Evolutionary conservation across 2,329 filamentous ascomycete species (phyloP), one percentile per base, ranked within the genome.

Genomic region (Exophiala spinifera): DNA sequence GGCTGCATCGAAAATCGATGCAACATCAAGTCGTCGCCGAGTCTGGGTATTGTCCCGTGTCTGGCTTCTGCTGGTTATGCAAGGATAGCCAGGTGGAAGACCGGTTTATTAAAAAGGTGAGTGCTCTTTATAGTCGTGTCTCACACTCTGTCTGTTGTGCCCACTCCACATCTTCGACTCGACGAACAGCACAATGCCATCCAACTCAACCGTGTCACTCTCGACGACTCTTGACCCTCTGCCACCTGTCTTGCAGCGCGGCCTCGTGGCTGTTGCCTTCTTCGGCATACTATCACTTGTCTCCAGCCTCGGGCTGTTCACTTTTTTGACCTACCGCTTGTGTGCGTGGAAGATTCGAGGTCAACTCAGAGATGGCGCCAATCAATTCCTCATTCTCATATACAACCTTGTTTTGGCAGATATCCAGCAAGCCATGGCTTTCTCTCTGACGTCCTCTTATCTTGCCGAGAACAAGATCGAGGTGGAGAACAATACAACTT

Each of bases 331-430:
- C 8, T 75, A 77, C 57, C 74, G 77, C 20, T 65, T 80, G n/a
- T 62, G 80, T 28, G 74, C 75, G 56, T 80, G 77, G 77, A 69
- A 73, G 44, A 70, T 68, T 50, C 73, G 73, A 55, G 77, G 78
- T 61, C 65, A 70, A 36, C 68, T 74, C 57, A 76, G 77, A 55
- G 76, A 79, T 49, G 76, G 77, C 55, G 76, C 79, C 65, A 80
- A 80, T 59, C 77, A 80, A 66, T 79, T 78, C 51, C 68, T 80
- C n/a, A 65, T 80, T 36, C 71, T 80, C 20, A 79, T 80, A 47
- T 79, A 77, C 65, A 79, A 80, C 53, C 70, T 81, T 13, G 66
- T 80, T 1, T 57, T 81, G 37, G 78, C 77, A 4, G 78, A 80
- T 67, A 69, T 80, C n/a, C 75, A 76, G 59, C 77, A 79, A 64